Conservation (phyloP, 345 rosid species). For the Salix purpurea region DNA sequence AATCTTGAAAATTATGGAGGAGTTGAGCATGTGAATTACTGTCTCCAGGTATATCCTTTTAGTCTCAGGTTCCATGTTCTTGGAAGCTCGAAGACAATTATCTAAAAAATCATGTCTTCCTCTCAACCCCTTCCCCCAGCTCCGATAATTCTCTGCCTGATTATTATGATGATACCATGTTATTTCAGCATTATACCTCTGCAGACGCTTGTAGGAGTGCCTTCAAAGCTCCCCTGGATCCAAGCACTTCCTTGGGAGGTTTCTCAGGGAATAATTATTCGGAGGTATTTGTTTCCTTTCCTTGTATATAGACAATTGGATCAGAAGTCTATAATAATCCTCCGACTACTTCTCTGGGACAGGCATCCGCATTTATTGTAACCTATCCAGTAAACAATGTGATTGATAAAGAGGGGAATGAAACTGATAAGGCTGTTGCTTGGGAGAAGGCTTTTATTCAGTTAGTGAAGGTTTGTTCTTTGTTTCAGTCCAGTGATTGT, state of each 20-base stretch:
- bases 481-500: background rate
- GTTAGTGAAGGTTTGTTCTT: constrained; percentile 64
- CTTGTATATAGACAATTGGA: constrained; percentile 7
- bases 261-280: constrained; percentile 76
- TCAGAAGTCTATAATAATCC: constrained; percentile 17
- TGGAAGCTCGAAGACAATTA: background rate
- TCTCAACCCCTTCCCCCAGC: background rate
- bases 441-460: constrained; percentile 98
- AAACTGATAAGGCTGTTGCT: constrained; percentile 65
- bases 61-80: constrained; percentile 3
- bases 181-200: constrained; percentile 79
- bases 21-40: constrained; percentile 77
- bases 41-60: constrained; percentile 67
- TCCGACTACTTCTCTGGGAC: constrained; percentile 31
- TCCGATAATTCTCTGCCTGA: background rate
- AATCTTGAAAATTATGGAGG: constrained; percentile 66
- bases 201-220: constrained; percentile 88
- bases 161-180: constrained; percentile 6
- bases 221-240: constrained; percentile 94
- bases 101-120: background rate
- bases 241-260: constrained; percentile 91
- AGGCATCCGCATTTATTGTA: constrained; percentile 92
- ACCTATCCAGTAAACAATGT: constrained; percentile 93
- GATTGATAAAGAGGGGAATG: constrained; percentile 56
- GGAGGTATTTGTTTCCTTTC: constrained; percentile 51